These are phyloP conservation scores for Diospyros lotus DNA, from an alignment of 148 eudicot genomes.

Conservation along the genomic window DNA sequence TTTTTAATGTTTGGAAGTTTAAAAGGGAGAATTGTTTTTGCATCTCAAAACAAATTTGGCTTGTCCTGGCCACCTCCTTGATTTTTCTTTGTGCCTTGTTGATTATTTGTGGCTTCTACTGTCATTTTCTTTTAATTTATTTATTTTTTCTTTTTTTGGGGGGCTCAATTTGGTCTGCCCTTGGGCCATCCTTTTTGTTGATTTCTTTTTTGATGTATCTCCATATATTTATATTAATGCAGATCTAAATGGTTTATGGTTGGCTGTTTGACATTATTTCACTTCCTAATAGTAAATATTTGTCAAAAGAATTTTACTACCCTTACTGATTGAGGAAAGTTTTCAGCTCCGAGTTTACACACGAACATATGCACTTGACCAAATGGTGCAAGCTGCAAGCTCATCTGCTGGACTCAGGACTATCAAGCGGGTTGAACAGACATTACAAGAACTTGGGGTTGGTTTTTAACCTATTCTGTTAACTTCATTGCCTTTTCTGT, in stretches of 20 bases:
- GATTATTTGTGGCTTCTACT: neutral
- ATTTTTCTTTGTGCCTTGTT: neutral
- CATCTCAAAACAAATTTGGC: neutral
- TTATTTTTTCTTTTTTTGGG: neutral
- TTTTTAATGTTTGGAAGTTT: neutral
- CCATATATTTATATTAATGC: neutral
- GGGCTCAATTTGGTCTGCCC: neutral
- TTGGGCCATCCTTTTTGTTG: neutral
- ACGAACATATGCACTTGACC: conserved; percentile 87
- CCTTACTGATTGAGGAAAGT: conserved; percentile 15
- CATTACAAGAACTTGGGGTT: conserved; percentile 98
- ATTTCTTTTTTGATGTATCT: neutral
- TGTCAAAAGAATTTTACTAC: neutral
- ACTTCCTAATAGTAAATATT: neutral
- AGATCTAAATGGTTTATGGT: neutral
- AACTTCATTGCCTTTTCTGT: neutral
- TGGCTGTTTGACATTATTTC: neutral
- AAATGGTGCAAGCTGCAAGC: conserved; percentile 98
- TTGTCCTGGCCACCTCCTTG: neutral
- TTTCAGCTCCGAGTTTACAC: conserved; percentile 88
- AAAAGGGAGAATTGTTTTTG: no score
- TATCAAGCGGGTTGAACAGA: conserved; percentile 91
- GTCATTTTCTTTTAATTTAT: neutral
- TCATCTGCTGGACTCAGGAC: conserved; percentile 94
- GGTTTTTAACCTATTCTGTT: conserved; percentile 27